These are phyloP conservation scores for Cardiosporidium cionae DNA, from an alignment of 169 alveolate species.

Conservation along the genomic window DNA sequence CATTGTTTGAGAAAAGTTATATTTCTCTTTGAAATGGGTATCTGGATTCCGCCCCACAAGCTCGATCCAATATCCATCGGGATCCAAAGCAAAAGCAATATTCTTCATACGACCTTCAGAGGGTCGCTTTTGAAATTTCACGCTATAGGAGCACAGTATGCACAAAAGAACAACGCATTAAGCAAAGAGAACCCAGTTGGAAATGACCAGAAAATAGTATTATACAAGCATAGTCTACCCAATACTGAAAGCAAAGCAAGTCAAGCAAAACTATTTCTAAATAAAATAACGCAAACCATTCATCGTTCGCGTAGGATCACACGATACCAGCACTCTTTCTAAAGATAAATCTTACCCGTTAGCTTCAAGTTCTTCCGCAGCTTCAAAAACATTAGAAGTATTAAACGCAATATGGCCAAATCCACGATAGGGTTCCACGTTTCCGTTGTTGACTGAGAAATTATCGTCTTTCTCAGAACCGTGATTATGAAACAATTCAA, in stretches of 20 bases:
- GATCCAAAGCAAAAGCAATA: conserved; percentile 60
- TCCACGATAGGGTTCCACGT: conserved; percentile 54
- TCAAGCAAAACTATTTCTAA: too few relatives aligned
- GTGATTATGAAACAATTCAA: conserved; percentile 56
- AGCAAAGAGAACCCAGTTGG: too few relatives aligned
- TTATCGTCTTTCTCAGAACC: conserved; percentile 38
- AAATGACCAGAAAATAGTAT: too few relatives aligned
- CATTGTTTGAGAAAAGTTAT: conserved; percentile 58
- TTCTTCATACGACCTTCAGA: conserved; percentile 55
- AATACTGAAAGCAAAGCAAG: too few relatives aligned
- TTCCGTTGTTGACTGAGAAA: conserved; percentile 49
- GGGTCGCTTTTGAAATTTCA: conserved; percentile 52
- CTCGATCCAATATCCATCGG: conserved; percentile 63
- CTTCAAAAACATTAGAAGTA: conserved; percentile 34
- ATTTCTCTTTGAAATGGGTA: conserved; percentile 23
- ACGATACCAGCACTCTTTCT: too few relatives aligned
- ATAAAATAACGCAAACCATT: too few relatives aligned
- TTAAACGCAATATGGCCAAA: conserved; percentile 65
- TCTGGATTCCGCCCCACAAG: conserved; percentile 26
- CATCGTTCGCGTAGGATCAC: too few relatives aligned
- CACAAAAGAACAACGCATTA: too few relatives aligned
- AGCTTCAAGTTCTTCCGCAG: conserved; percentile 14
- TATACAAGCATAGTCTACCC: too few relatives aligned
- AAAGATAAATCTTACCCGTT: neutral
- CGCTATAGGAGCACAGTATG: too few relatives aligned